Conservation (phyloP, 768 basidiomycete genomes). For the Arthromyces matolae region DNA sequence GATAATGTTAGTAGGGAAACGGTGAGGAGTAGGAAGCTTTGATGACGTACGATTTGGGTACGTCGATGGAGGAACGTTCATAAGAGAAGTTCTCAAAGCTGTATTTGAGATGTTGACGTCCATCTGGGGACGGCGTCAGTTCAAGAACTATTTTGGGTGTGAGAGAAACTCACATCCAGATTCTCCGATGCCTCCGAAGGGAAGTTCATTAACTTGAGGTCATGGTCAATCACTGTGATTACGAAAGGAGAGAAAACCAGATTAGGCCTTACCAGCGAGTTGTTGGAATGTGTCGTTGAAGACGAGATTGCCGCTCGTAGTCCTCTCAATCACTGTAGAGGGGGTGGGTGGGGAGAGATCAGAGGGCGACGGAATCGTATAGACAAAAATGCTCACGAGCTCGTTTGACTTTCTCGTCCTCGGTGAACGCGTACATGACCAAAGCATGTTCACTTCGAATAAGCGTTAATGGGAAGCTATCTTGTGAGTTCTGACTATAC, state of each 20-base stretch:
- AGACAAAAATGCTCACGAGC: conserved; percentile 26
- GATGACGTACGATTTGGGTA: conserved; percentile 46
- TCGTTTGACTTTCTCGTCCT: conserved; percentile 37
- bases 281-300: conserved; percentile 63
- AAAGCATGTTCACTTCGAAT: conserved; percentile 51
- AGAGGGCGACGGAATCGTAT: neutral
- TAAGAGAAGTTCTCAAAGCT: conserved; percentile 57
- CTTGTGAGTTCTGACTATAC: conserved; percentile 8
- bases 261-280: conserved; percentile 41
- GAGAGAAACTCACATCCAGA: conserved; percentile 52
- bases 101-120: conserved; percentile 47
- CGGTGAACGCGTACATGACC: conserved; percentile 62
- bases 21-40: neutral
- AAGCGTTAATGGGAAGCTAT: neutral
- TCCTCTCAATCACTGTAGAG: conserved; percentile 46
- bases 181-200: conserved; percentile 55
- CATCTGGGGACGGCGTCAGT: conserved; percentile 36
- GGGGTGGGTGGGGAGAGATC: neutral
- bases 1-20: neutral
- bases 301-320: conserved; percentile 52
- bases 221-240: neutral
- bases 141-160: neutral
- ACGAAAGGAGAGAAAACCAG: neutral
- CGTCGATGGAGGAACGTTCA: conserved; percentile 41
- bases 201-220: conserved; percentile 30